Evolutionary conservation across 78 protist species (phyloP).

Genomic region (Speleostelium caveatum): DNA sequence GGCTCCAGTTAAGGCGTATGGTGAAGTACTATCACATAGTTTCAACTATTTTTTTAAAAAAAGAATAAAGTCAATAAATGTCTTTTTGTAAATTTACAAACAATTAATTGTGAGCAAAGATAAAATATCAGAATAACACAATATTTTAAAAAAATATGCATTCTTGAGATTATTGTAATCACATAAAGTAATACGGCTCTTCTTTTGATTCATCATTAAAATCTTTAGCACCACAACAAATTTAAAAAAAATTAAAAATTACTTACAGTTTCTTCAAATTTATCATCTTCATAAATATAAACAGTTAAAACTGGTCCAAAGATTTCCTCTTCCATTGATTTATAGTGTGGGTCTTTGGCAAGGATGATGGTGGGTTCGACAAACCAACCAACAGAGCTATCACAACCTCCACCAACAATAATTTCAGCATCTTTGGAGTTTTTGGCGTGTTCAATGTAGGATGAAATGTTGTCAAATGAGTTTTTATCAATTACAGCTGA

Average conservation of each 20-base stretch:
- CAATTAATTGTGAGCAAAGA: not conserved
- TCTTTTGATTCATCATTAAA: conserved; percentile 64
- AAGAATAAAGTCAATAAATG: not conserved
- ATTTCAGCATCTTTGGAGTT: conserved; percentile 74
- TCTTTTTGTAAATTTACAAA: not conserved
- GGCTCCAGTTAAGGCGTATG: conserved; percentile 94
- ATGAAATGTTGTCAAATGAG: conserved; percentile 85
- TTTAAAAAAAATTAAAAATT: not conserved
- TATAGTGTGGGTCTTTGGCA: conserved; percentile 85
- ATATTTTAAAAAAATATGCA: not conserved
- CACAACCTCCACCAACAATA: conserved; percentile 88
- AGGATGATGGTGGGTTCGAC: conserved; percentile 93
- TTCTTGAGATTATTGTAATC: conserved; percentile 58
- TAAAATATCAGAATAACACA: not conserved
- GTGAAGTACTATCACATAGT: conserved; percentile 83
- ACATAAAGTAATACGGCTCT: conserved; percentile 82
- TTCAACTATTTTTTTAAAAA: conserved; percentile 14
- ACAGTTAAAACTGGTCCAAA: conserved; percentile 97
- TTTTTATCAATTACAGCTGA: conserved; percentile 94
- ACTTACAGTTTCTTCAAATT: conserved; percentile 77
- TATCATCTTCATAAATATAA: conserved; percentile 87
- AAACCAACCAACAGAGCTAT: conserved; percentile 89
- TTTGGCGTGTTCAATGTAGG: conserved; percentile 92
- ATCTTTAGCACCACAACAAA: not conserved
- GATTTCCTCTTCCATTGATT: conserved; percentile 92